A percentile compares a stretch with the other conserved stretches of the same genome.
Evolutionary conservation across 1,284 basidiomycete genomes (phyloP).

Genomic region (Cutaneotrichosporon dermatis): DNA sequence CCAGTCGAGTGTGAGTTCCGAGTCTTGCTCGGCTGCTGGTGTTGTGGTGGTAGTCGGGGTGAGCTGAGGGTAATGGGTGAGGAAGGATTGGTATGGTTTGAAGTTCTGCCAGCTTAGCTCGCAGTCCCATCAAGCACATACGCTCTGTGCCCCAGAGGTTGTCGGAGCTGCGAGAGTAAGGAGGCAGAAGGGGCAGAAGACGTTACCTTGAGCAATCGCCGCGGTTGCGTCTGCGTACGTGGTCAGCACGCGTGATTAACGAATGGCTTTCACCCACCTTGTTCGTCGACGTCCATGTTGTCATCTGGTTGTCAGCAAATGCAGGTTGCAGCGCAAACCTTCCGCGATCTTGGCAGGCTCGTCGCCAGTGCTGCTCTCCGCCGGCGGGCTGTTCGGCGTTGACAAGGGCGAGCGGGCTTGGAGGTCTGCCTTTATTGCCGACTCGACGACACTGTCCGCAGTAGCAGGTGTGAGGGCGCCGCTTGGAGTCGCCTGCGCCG

Average conservation of each 20-base stretch:
- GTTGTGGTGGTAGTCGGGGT: background rate
- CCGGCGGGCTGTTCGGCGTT: background rate
- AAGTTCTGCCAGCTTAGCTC: slow-evolving; percentile 11
- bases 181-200: background rate
- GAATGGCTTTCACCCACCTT: background rate
- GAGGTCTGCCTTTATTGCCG: background rate
- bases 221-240: background rate
- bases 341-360: background rate
- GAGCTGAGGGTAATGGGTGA: slow-evolving; percentile 39
- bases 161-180: background rate
- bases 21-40: background rate
- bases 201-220: background rate
- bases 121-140: background rate
- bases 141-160: background rate
- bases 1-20: slow-evolving; percentile 21
- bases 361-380: background rate
- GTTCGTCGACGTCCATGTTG: background rate
- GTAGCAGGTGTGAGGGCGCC: slow-evolving; percentile 6
- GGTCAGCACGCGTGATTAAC: background rate
- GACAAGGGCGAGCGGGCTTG: too few species aligned
- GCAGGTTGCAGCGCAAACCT: background rate
- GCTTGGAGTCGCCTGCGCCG: slow-evolving; percentile 2
- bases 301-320: background rate
- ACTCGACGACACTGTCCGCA: background rate
- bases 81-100: slow-evolving; percentile 28